Percentiles rank a stretch among this genome's conserved stretches.
These are phyloP conservation scores for Rhododendron ferrugineum DNA, from an alignment of 148 eudicot genomes.

Conservation along the genomic window DNA sequence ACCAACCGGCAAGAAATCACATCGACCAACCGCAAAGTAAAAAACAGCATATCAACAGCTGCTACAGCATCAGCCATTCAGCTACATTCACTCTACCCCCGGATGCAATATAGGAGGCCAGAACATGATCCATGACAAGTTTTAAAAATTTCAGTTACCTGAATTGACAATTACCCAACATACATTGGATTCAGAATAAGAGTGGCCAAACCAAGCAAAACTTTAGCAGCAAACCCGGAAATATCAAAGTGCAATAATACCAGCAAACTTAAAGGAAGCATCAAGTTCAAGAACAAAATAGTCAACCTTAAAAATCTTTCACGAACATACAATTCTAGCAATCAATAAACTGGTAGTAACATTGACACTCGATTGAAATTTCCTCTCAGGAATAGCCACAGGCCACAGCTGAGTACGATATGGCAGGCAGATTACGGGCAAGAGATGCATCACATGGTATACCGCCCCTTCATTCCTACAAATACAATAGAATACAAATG, in stretches of 20 bases:
- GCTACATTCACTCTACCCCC: constrained; percentile 22
- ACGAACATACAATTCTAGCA: constrained; percentile 14
- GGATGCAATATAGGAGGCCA: constrained; percentile 22
- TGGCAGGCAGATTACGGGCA: background rate
- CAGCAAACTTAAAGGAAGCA: background rate
- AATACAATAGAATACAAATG: background rate
- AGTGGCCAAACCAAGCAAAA: background rate
- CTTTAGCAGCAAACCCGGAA: background rate
- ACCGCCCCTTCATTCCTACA: constrained; percentile 37
- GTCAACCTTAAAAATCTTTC: constrained; percentile 19
- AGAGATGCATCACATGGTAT: constrained; percentile 4
- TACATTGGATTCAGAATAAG: background rate
- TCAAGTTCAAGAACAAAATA: constrained; percentile 17
- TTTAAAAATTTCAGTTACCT: constrained; percentile 1
- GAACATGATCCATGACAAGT: constrained; percentile 31
- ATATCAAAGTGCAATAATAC: constrained; percentile 12
- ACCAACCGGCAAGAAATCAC: constrained; percentile 17
- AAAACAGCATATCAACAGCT: constrained; percentile 39
- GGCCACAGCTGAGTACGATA: constrained; percentile 6
- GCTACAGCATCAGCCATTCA: constrained; percentile 29
- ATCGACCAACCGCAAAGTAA: constrained; percentile 27
- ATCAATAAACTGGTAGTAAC: constrained; percentile 13
- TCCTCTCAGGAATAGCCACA: constrained; percentile 6
- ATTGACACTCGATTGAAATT: constrained; percentile 8
- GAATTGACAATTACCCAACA: constrained; percentile 2